Evolutionary conservation across 371 early-diverging fungal genomes (phyloP), one percentile per base, ranked within the genome.

Genomic region (Mucor piriformis): DNA sequence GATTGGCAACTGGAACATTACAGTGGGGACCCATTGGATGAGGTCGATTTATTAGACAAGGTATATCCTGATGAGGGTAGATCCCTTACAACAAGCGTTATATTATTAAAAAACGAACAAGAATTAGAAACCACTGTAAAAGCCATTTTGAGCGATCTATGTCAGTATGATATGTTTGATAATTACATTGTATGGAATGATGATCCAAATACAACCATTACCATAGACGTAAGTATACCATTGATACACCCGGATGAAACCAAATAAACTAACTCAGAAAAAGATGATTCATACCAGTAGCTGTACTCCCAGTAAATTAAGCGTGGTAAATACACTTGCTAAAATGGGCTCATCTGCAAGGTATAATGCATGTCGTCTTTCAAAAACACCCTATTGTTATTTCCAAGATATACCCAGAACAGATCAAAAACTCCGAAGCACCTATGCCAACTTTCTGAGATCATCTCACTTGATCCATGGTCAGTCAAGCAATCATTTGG

Each of bases 361-460:
- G 16, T 87, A 85, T 51, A 65, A 84, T 65, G 87, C 86, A 12
- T 87, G 87, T 48, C 75, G 74, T 12, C 69, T 77, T 52, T 76
- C 83, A 7, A 74, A 76, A 6, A 83, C 85, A n/a, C 81, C 82
- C 0, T 85, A 85, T 50, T 87, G 87, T 59, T 87, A 84, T 58
- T 87, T 87, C 43, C 86, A 85, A 69, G 84, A 84, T 52, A 73
- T 76, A 24, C 70, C 67, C 42, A 43, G 18, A 37, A 70, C 72
- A 63, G 50, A 64, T 37, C 66, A 66, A 24, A 66, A 69, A 10
- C 76, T 83, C 33, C 63, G 87, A 25, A 77, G 83, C 55, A 73
- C 82, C 35, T 87, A 87, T 60, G 83, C 85, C 51, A 85, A 85
- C 57, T 87, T 85, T 61, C 58, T 87, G 16, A 66, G 78, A 4